phyloP scores from a whole-genome alignment of 2,329 filamentous ascomycete genomes.

The Trichoderma asperellum region DNA sequence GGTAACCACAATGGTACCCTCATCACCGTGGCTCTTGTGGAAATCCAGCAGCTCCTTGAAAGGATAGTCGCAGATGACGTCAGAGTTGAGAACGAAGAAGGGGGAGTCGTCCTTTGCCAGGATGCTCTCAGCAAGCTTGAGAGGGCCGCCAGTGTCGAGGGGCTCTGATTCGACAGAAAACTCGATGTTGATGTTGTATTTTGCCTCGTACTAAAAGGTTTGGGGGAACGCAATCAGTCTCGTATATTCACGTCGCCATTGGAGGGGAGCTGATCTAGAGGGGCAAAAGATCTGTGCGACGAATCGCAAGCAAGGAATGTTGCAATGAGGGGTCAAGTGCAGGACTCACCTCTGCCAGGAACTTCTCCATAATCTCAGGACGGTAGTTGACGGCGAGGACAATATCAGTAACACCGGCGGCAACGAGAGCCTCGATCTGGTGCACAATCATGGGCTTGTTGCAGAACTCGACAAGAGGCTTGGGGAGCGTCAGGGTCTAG shows the following conservation, averaged over 20 bases:
- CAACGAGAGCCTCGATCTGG: slow-evolving; percentile 93
- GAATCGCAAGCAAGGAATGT: slow-evolving; percentile 12
- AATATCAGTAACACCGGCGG: slow-evolving; percentile 93
- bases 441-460: slow-evolving; percentile 99
- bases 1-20: slow-evolving; percentile 97
- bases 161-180: slow-evolving; percentile 97
- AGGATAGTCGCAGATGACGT: slow-evolving; percentile 97
- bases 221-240: slow-evolving; percentile 18
- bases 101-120: slow-evolving; percentile 91
- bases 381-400: slow-evolving; percentile 98
- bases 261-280: not conserved
- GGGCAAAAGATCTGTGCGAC: slow-evolving; percentile 15
- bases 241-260: slow-evolving; percentile 13
- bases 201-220: slow-evolving; percentile 72
- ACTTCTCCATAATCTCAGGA: slow-evolving; percentile 95
- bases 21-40: slow-evolving; percentile 90
- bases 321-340: not conserved
- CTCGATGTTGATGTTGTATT: slow-evolving; percentile 92
- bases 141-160: slow-evolving; percentile 88
- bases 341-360: slow-evolving; percentile 75
- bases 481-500: slow-evolving; percentile 93
- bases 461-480: slow-evolving; percentile 95
- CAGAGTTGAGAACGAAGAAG: slow-evolving; percentile 98
- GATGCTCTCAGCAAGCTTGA: slow-evolving; percentile 93
- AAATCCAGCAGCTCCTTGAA: slow-evolving; percentile 88